Percentiles rank a stretch among this genome's conserved stretches.
These are phyloP conservation scores for Apiospora phragmitis DNA, from an alignment of 2,329 filamentous ascomycete species.

Conservation along the genomic window DNA sequence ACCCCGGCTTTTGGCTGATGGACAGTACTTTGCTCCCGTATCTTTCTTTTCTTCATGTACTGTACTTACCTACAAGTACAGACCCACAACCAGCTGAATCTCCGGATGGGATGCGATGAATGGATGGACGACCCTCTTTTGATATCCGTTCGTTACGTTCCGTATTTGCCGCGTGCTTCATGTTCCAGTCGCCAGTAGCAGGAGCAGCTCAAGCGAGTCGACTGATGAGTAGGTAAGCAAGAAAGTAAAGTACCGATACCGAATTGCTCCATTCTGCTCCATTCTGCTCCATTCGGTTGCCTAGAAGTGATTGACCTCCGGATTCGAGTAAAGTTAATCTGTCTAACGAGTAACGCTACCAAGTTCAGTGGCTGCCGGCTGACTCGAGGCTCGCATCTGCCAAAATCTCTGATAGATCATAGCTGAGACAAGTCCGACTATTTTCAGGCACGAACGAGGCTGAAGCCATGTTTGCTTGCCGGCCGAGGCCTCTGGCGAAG, in stretches of 20 bases:
- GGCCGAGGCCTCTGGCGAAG: background rate
- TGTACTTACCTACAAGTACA: background rate
- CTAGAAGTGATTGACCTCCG: background rate
- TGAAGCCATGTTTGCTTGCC: conserved; percentile 8
- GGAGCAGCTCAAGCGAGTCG: background rate
- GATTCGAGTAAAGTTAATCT: background rate
- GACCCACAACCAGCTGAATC: background rate
- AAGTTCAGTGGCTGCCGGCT: background rate
- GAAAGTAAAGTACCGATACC: background rate
- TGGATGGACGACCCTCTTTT: background rate
- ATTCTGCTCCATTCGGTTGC: background rate
- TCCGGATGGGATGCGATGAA: background rate
- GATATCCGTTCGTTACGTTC: conserved; percentile 8
- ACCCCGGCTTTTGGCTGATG: conserved; percentile 5
- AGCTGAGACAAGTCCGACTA: background rate
- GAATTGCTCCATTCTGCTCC: background rate
- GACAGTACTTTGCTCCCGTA: background rate
- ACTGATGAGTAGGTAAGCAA: background rate
- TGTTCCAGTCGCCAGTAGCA: background rate
- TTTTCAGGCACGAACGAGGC: conserved; percentile 3
- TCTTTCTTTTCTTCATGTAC: background rate
- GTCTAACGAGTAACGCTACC: background rate
- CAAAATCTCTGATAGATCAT: background rate
- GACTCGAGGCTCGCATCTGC: background rate
- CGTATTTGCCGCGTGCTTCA: conserved; percentile 11